Conservation (phyloP, 345 rosid species). For the Alliaria petiolata region DNA sequence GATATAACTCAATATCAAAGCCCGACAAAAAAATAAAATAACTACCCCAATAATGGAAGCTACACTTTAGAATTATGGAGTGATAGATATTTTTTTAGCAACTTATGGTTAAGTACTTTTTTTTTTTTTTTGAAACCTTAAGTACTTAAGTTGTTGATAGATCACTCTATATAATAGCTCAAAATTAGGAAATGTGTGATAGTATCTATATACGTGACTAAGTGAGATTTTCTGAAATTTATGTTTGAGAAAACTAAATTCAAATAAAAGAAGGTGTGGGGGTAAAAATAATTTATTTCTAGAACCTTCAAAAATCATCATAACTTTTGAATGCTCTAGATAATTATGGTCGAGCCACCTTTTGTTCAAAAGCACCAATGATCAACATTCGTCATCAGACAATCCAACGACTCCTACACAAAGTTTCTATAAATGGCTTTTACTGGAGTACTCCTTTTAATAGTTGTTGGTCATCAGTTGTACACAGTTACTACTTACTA, state of each 20-base stretch:
- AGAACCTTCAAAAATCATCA: too few relatives aligned
- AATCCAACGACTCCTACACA: background rate
- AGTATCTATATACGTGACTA: too few relatives aligned
- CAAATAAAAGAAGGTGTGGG: background rate
- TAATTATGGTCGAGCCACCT: background rate
- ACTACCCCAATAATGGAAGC: background rate
- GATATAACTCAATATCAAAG: background rate
- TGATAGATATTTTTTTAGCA: too few relatives aligned
- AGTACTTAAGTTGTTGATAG: too few relatives aligned
- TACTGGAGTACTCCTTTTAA: background rate
- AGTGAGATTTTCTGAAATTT: too few relatives aligned
- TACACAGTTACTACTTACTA: background rate
- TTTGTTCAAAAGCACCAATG: background rate
- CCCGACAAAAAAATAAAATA: background rate
- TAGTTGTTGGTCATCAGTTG: too few relatives aligned
- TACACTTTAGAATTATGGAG: background rate
- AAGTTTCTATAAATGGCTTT: slow-evolving; percentile 12
- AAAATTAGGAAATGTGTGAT: too few relatives aligned
- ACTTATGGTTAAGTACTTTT: background rate
- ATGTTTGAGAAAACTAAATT: background rate
- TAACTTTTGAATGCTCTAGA: background rate
- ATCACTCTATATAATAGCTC: too few relatives aligned
- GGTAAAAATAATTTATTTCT: background rate
- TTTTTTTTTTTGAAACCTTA: too few relatives aligned
- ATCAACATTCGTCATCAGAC: slow-evolving; percentile 7